Evolutionary conservation across 1,139 yeast species (phyloP).

Genomic region (Geotrichum bryndzae): DNA sequence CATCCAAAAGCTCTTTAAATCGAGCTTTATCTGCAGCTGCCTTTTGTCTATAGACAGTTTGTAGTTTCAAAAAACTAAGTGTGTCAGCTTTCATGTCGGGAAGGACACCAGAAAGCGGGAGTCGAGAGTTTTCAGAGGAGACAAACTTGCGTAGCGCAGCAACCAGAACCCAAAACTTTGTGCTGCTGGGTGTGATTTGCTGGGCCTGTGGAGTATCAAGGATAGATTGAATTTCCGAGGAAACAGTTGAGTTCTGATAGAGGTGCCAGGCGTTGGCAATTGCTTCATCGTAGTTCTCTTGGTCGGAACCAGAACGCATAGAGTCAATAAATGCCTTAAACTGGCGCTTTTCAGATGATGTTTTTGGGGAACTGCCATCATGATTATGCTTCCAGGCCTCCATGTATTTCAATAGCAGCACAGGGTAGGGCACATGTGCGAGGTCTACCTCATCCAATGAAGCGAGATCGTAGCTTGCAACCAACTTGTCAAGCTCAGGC

Average conservation of each 20-base stretch:
- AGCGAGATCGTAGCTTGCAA: conserved; percentile 47
- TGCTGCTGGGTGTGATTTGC: conserved; percentile 14
- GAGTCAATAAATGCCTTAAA: conserved; percentile 41
- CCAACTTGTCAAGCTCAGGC: conserved; percentile 55
- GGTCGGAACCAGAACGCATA: conserved; percentile 37
- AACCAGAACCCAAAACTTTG: conserved; percentile 57
- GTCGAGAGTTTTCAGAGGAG: conserved; percentile 26
- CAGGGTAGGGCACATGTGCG: conserved; percentile 69
- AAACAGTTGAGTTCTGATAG: conserved; percentile 29
- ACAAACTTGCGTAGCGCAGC: conserved; percentile 53
- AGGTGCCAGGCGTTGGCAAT: conserved; percentile 52
- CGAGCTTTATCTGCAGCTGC: conserved; percentile 46
- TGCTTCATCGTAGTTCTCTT: conserved; percentile 71
- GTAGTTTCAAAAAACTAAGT: conserved; percentile 51
- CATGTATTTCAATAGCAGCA: conserved; percentile 55
- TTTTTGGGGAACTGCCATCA: conserved; percentile 40
- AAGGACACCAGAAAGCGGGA: conserved; percentile 69
- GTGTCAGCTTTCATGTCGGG: conserved; percentile 92
- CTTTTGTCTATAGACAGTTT: conserved; percentile 48
- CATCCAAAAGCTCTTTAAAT: conserved; percentile 38
- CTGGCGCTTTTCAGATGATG: conserved; percentile 43
- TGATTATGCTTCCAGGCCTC: conserved; percentile 41
- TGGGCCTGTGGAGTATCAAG: conserved; percentile 22
- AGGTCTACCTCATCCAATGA: conserved; percentile 47
- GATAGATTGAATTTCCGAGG: conserved; percentile 34